Evolutionary conservation across 495 filamentous ascomycete species (phyloP).

Genomic region (Neurospora sp.): DNA sequence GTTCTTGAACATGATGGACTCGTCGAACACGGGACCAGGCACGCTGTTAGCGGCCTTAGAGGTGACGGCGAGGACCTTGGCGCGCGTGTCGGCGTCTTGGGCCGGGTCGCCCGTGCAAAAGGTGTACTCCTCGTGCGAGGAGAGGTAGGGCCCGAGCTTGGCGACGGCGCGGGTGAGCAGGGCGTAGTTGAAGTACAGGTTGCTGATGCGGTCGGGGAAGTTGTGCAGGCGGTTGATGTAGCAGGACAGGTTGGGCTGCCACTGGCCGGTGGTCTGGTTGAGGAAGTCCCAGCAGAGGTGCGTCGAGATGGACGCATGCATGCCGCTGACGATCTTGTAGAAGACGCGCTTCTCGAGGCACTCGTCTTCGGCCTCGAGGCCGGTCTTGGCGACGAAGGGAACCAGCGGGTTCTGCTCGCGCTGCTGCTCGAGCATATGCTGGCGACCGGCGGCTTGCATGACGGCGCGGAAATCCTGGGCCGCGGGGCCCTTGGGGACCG

Average conservation of each 20-base stretch:
- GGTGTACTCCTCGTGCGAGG: constrained; percentile 52
- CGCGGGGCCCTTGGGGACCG: constrained; percentile 48
- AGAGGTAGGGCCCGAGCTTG: constrained; percentile 78
- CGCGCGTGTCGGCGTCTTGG: constrained; percentile 70
- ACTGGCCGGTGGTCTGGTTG: constrained; percentile 89
- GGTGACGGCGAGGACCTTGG: constrained; percentile 66
- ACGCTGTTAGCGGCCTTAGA: constrained; percentile 50
- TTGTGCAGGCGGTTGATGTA: constrained; percentile 75
- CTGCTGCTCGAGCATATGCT: constrained; percentile 43
- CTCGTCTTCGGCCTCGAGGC: constrained; percentile 71
- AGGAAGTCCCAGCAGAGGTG: constrained; percentile 95
- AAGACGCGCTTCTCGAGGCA: constrained; percentile 97
- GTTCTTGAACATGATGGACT: constrained; percentile 84
- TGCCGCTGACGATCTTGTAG: constrained; percentile 86
- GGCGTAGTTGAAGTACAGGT: constrained; percentile 98
- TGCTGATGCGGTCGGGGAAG: constrained; percentile 85
- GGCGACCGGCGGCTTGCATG: constrained; percentile 60
- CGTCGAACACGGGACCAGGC: constrained; percentile 72
- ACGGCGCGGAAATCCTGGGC: constrained; percentile 77
- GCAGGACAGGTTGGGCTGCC: constrained; percentile 86
- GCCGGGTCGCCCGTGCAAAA: constrained; percentile 80
- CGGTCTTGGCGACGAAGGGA: constrained; percentile 39
- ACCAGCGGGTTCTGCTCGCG: constrained; percentile 40
- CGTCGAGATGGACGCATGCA: constrained; percentile 94
- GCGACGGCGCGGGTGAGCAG: constrained; percentile 80